These are phyloP conservation scores for Ilex aquifolium DNA, from an alignment of 257 asterid genomes.

Conservation along the genomic window DNA sequence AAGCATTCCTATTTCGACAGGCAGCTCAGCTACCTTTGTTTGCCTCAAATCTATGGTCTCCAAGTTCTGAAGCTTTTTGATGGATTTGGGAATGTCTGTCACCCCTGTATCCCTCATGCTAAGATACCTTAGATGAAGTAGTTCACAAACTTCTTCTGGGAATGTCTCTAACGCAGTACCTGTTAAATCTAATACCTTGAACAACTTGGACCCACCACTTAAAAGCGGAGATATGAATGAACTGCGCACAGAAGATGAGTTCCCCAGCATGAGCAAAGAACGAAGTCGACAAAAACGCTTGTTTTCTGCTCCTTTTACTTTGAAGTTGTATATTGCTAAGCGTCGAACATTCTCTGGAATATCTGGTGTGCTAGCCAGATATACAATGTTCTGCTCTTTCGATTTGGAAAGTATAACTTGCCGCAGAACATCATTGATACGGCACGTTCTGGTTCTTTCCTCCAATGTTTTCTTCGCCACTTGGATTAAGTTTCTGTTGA, in stretches of 20 bases:
- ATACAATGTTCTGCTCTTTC: not conserved
- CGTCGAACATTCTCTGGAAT: not conserved
- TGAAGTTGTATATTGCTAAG: too few species aligned
- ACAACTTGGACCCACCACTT: not conserved
- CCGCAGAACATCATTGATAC: not conserved
- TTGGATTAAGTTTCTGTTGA: not conserved
- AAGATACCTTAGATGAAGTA: not conserved
- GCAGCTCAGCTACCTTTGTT: not conserved
- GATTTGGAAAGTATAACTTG: not conserved
- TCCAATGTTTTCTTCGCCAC: not conserved
- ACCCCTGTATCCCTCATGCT: not conserved
- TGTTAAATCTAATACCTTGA: not conserved
- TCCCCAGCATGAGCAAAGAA: too few species aligned
- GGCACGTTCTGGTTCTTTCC: not conserved
- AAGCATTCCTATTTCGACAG: not conserved
- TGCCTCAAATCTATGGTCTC: not conserved
- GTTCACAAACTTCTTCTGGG: not conserved
- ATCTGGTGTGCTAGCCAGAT: not conserved
- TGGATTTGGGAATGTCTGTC: not conserved
- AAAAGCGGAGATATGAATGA: too few species aligned
- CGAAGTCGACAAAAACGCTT: too few species aligned
- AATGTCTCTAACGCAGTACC: not conserved
- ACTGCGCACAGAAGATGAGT: too few species aligned
- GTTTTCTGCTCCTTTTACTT: too few species aligned
- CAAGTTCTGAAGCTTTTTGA: not conserved